Base-by-base conservation (phyloP, 31 red algal species). In the Porphyra umbilicalis region DNA sequence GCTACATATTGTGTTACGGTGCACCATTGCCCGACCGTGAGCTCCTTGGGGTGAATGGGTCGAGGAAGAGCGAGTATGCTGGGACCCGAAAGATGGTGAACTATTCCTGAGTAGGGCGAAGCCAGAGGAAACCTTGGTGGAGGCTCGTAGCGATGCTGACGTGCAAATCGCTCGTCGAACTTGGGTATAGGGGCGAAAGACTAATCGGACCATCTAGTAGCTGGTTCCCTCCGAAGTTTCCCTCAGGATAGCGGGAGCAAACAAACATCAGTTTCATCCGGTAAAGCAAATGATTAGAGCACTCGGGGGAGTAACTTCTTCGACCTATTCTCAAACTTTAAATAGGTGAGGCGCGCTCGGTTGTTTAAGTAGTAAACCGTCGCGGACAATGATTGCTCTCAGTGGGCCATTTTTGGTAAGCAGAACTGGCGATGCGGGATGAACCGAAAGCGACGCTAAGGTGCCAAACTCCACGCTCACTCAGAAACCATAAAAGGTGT, bases 101-200 rank as follows among this genome's bases (percentile, higher is more conserved):
- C 89, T 91, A 88, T 88, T 38, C 89, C 92, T 87, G 89, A 91
- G 89, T 82, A 95, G 67, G 84, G 84, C 81, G 79, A 95, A 95
- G 92, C 92, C 92, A 91, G 91, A 89, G 86, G 78, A 90, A 86
- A 93, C 86, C 86, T 77, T 89, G 91, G 87, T 93, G 87, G 86
- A 93, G 84, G 91, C 82, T 80, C 86, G 77, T 85, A 81, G 88
- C 87, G 91, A 74, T 95, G 88, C 92, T 95, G 92, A 95, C 92
- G 92, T 91, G 86, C 93, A 92, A 95, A 95, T 95, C 89, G 93
- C 89, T 95, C 93, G 93, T 95, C 86, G 85, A 83, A 95, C 85
- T 92, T 92, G 89, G 89, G 89, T 89, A 89, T 95, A 92, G 93
- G 89, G 93, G 93, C 93, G 93, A 95, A 89, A 95, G 89, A 95